These are phyloP conservation scores for Xylariaceae sp. DNA, from an alignment of 2,329 filamentous ascomycete species.

Conservation along the genomic window DNA sequence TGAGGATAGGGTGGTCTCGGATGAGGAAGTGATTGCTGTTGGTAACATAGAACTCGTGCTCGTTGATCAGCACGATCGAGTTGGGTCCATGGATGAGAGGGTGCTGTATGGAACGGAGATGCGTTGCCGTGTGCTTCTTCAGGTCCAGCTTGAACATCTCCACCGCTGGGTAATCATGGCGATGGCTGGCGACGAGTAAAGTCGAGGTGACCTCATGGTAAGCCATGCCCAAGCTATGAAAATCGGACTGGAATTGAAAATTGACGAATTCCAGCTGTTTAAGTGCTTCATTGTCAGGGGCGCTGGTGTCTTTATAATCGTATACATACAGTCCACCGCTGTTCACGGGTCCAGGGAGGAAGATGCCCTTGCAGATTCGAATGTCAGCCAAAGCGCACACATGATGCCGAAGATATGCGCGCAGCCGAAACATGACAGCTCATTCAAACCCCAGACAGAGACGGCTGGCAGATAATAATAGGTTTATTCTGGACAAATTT, in stretches of 20 bases:
- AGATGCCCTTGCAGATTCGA: slow-evolving; percentile 36
- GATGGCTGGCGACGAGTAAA: slow-evolving; percentile 49
- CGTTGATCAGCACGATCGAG: slow-evolving; percentile 45
- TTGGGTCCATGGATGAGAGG: slow-evolving; percentile 49
- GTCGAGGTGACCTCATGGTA: slow-evolving; percentile 45
- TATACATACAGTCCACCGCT: slow-evolving; percentile 47
- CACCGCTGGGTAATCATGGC: slow-evolving; percentile 44
- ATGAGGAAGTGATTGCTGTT: slow-evolving; percentile 49
- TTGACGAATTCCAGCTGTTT: slow-evolving; percentile 35
- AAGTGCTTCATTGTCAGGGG: slow-evolving; percentile 33
- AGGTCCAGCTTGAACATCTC: slow-evolving; percentile 50
- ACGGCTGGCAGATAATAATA: too few relatives aligned
- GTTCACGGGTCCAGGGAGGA: slow-evolving; percentile 36
- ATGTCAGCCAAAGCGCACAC: slow-evolving; percentile 10
- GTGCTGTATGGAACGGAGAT: slow-evolving; percentile 47
- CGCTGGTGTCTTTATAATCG: slow-evolving; percentile 42
- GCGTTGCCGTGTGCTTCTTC: slow-evolving; percentile 42
- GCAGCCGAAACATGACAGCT: slow-evolving; percentile 12
- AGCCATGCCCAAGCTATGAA: slow-evolving; percentile 51
- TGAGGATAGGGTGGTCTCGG: slow-evolving; percentile 35
- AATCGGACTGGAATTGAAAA: slow-evolving; percentile 38
- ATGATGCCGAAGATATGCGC: slow-evolving; percentile 4
- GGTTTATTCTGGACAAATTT: too few relatives aligned
- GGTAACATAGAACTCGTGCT: slow-evolving; percentile 49
- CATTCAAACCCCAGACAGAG: neutral